Base-by-base conservation (phyloP, 73 alveolate species). In the Paramecium primaurelia region DNA sequence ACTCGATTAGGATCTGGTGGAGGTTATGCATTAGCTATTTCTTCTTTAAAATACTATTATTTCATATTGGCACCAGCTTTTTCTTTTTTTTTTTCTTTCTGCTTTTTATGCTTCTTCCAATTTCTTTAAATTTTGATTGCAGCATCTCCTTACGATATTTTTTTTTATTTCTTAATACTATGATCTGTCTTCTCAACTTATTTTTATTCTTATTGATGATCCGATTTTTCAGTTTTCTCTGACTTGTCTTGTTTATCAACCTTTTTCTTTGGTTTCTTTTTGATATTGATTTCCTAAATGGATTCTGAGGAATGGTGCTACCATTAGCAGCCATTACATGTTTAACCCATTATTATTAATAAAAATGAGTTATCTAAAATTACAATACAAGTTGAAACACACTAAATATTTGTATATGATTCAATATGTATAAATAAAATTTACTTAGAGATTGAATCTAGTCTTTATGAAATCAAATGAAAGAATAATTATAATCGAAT, bases 1-100 rank as follows among this genome's bases (percentile, higher is more conserved):
- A 75, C 59, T n/a, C 88, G 16, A 37, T 75, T 75, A 3, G 88
- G 88, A 75, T 75, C 88, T 0, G 64, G 68, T 7, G 32, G 69
- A 6, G 36, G 36, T 54, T 54, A 8, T 54, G 69, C 69, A 54
- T 54, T 54, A 18, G 69, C 69, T 18, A 54, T 54, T 54, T 54
- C 69, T n/a, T 54, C 69, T 54, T 54, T 54, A 18, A 54, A 54
- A 54, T 54, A 54, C 69, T 54, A 54, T 14, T 54, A 54, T 54
- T 54, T 54, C 69, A 54, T 54, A 18, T 54, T 54, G 9, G 69
- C 69, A 54, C 69, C 69, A n/a, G 69, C 69, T 6, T 54, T 54
- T 54, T 54, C 69, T 54, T 54, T 16, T 36, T 54, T 54, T 54
- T 54, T 54, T 18, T 54, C 69, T 18, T 54, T 54, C 32, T 54